A percentile compares a stretch with the other conserved stretches of the same genome.
Evolutionary conservation across 2,329 filamentous ascomycete species (phyloP).

Genomic region (Ophiobolus disseminans): DNA sequence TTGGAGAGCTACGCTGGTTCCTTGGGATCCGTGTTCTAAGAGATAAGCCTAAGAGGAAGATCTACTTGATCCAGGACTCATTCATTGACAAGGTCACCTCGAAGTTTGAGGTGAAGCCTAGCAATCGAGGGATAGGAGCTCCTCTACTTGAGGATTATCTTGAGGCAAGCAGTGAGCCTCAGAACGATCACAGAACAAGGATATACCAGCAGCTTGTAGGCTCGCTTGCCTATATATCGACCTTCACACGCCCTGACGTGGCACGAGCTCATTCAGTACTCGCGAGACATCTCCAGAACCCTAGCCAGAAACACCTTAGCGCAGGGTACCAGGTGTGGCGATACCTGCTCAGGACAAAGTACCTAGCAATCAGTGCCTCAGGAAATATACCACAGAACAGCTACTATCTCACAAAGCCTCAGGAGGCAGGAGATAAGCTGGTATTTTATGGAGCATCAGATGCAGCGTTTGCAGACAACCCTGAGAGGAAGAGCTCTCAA

Average conservation of each 20-base stretch:
- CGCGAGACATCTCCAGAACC: slow-evolving; percentile 19
- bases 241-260: slow-evolving; percentile 19
- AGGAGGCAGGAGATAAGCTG: slow-evolving; percentile 6
- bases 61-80: slow-evolving; percentile 16
- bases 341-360: slow-evolving; percentile 5
- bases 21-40: slow-evolving; percentile 16
- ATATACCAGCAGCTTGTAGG: slow-evolving; percentile 24
- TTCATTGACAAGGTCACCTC: slow-evolving; percentile 22
- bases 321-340: not conserved
- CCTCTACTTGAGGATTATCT: not conserved
- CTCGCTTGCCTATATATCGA: slow-evolving; percentile 18
- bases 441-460: slow-evolving; percentile 25
- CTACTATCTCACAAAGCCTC: no score
- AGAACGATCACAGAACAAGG: slow-evolving; percentile 8
- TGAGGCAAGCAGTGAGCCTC: slow-evolving; percentile 3
- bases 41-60: slow-evolving; percentile 1
- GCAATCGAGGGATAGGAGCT: not conserved
- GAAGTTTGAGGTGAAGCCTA: slow-evolving; percentile 13
- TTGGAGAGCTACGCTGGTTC: slow-evolving; percentile 14
- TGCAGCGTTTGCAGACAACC: slow-evolving; percentile 25
- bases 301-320: slow-evolving; percentile 11
- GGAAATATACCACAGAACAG: no score
- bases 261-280: slow-evolving; percentile 12
- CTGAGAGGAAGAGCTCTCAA: slow-evolving; percentile 17
- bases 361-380: slow-evolving; percentile 2